Conservation (phyloP, 2,329 filamentous ascomycete species). For the Colletotrichum gloeosporioides region DNA sequence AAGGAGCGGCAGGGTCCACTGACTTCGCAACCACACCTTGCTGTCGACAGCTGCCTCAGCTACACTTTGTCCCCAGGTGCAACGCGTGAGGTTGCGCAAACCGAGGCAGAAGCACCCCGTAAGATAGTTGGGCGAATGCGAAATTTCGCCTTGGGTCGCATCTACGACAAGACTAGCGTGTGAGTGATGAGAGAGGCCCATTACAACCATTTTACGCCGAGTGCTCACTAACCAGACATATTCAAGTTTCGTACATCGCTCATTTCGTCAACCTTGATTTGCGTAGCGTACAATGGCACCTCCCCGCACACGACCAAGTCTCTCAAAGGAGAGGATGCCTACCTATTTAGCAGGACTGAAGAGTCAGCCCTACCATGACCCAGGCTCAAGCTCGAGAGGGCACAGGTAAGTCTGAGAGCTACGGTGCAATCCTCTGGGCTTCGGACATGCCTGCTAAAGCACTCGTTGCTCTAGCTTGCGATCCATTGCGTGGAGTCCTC, state of each 20-base stretch:
- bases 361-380: slow-evolving; percentile 74
- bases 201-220: not conserved
- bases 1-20: not conserved
- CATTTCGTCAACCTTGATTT: not conserved
- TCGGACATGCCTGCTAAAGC: slow-evolving; percentile 14
- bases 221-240: not conserved
- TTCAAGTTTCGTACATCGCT: not conserved
- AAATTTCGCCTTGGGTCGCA: not conserved
- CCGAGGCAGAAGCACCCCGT: not conserved
- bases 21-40: not conserved
- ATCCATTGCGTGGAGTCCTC: slow-evolving; percentile 87
- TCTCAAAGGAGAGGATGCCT: slow-evolving; percentile 75
- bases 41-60: not conserved
- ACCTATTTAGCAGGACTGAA: slow-evolving; percentile 70
- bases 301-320: slow-evolving; percentile 46
- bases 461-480: slow-evolving; percentile 60
- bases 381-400: slow-evolving; percentile 56
- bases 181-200: not conserved
- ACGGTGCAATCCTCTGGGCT: slow-evolving; percentile 12
- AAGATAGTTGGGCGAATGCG: not conserved
- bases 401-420: slow-evolving; percentile 57
- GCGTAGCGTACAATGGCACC: not conserved
- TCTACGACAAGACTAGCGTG: not conserved
- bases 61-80: not conserved
- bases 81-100: not conserved